Evolutionary conservation across 1,139 yeast genomes (phyloP).

Genomic region (Saccharomyces pastorianus): DNA sequence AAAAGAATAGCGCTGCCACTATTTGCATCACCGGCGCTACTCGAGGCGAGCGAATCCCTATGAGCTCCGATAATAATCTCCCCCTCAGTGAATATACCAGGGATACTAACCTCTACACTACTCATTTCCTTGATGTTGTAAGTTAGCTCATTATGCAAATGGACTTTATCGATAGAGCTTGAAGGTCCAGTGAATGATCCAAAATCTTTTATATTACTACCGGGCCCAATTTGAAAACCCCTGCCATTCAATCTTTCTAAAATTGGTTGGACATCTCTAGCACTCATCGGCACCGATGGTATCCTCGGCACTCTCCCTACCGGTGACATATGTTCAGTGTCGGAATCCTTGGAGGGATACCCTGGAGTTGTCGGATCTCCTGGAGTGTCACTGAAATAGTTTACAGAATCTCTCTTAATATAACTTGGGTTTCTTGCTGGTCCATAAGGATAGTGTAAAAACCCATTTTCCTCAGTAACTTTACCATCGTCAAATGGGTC

Average conservation of each 20-base stretch:
- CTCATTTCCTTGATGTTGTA: constrained; percentile 35
- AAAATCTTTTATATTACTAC: constrained; percentile 34
- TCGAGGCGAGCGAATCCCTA: constrained; percentile 37
- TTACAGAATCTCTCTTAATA: constrained; percentile 51
- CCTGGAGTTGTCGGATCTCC: constrained; percentile 72
- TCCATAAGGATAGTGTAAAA: constrained; percentile 38
- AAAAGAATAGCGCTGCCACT: constrained; percentile 39
- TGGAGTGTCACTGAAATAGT: constrained; percentile 49
- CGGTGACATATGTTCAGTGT: constrained; percentile 35
- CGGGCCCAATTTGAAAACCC: constrained; percentile 32
- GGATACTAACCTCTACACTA: constrained; percentile 41
- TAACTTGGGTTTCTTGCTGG: constrained; percentile 39
- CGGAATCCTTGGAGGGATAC: constrained; percentile 34
- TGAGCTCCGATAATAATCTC: constrained; percentile 43
- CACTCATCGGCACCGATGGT: constrained; percentile 39
- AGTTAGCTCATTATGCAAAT: constrained; percentile 34
- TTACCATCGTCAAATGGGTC: constrained; percentile 42
- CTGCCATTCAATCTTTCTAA: constrained; percentile 28
- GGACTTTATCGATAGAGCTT: constrained; percentile 17
- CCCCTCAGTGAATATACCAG: constrained; percentile 42
- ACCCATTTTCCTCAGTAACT: constrained; percentile 36
- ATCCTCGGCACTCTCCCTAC: constrained; percentile 39
- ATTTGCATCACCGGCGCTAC: constrained; percentile 41
- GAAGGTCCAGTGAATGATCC: constrained; percentile 39
- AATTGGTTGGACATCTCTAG: constrained; percentile 34